phyloP scores from a whole-genome alignment of 306 rosid genomes.

The Citrullus colocynthis region DNA sequence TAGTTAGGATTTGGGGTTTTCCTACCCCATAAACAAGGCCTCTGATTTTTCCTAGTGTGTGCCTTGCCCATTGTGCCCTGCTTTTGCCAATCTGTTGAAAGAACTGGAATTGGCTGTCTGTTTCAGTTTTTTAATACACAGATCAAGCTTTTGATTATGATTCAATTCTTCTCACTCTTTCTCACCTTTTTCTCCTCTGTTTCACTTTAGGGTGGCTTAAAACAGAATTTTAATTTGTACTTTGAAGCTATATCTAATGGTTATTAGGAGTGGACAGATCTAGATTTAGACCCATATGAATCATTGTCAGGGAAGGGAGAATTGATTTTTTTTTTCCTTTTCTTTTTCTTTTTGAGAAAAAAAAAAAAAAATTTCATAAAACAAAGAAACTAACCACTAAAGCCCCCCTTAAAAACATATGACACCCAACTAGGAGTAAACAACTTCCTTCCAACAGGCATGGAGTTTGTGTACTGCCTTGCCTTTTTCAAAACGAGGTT shows the following conservation, averaged over 20 bases:
- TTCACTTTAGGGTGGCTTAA: background rate
- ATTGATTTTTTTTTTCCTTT: too few relatives aligned
- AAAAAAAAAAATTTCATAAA: too few relatives aligned
- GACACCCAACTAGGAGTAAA: too few relatives aligned
- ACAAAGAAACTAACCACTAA: too few relatives aligned
- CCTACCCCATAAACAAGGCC: background rate
- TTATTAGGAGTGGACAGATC: background rate
- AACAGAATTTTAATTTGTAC: background rate
- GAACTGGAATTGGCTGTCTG: conserved; percentile 1
- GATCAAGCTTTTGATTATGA: background rate
- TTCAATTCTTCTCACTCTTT: background rate
- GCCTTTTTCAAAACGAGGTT: too few relatives aligned
- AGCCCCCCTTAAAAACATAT: too few relatives aligned
- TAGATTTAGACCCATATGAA: too few relatives aligned
- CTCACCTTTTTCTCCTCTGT: background rate
- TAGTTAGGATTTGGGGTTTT: background rate
- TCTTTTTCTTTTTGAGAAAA: too few relatives aligned
- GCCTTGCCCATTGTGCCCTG: background rate
- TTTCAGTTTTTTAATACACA: conserved; percentile 5
- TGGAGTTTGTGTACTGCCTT: too few relatives aligned
- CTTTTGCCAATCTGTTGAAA: background rate
- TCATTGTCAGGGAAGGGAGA: too few relatives aligned
- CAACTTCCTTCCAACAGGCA: too few relatives aligned
- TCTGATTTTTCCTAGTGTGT: background rate
- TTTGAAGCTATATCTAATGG: background rate